Conservation (phyloP, 1,284 basidiomycete species). For the Ustilago loliicola region DNA sequence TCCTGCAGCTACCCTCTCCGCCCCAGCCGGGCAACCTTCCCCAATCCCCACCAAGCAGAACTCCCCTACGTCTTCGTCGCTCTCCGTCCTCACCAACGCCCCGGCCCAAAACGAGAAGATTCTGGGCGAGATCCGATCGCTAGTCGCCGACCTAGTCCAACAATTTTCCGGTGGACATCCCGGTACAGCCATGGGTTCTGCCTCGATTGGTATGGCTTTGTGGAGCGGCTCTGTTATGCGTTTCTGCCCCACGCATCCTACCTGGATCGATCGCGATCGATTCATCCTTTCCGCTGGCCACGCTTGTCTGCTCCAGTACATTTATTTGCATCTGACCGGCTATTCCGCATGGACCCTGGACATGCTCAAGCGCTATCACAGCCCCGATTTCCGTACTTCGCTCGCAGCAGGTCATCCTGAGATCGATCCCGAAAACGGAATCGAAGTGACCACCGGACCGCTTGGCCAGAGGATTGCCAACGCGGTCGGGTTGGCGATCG, state of each 20-base stretch:
- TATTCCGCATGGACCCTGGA: slow-evolving; percentile 81
- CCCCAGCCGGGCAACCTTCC: too few relatives aligned
- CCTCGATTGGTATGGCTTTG: slow-evolving; percentile 86
- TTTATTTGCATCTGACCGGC: slow-evolving; percentile 82
- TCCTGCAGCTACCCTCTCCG: too few relatives aligned
- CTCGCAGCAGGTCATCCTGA: slow-evolving; percentile 82
- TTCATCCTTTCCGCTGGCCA: slow-evolving; percentile 80
- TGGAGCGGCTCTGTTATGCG: slow-evolving; percentile 82
- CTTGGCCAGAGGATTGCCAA: slow-evolving; percentile 89
- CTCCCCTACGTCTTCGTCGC: too few relatives aligned
- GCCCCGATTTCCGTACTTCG: slow-evolving; percentile 77
- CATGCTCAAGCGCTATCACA: slow-evolving; percentile 78
- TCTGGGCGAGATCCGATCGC: slow-evolving; percentile 67
- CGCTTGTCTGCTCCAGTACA: slow-evolving; percentile 76
- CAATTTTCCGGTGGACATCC: slow-evolving; percentile 78
- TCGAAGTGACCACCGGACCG: slow-evolving; percentile 95
- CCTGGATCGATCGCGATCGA: slow-evolving; percentile 75
- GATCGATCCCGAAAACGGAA: slow-evolving; percentile 81
- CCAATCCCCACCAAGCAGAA: too few relatives aligned
- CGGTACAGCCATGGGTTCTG: slow-evolving; percentile 77
- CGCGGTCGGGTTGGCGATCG: slow-evolving; percentile 91
- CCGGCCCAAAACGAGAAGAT: slow-evolving; percentile 31
- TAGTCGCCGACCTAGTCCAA: slow-evolving; percentile 47
- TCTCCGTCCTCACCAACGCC: slow-evolving; percentile 2
- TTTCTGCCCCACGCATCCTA: slow-evolving; percentile 85